Base-by-base conservation (phyloP, 2,329 filamentous ascomycete species). In the Pseudomassariella vexata region DNA sequence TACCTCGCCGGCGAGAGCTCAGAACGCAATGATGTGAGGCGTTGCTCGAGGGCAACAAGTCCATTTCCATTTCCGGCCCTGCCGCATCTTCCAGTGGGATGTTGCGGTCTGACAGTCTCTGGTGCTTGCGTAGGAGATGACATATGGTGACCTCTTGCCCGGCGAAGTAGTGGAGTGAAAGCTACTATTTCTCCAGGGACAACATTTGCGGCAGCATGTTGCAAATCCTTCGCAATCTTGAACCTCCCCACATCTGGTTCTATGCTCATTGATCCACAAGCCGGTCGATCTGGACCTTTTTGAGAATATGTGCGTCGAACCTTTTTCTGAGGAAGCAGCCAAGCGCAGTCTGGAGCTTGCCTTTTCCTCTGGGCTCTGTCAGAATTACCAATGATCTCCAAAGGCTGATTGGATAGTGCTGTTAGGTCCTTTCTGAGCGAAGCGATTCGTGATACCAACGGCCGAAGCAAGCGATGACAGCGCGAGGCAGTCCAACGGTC, bases 381-480 rank as follows among this genome's bases (percentile, higher is more conserved):
- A n/a, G n/a, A n/a, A n/a, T n/a, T n/a, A n/a, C n/a, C n/a, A n/a
- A n/a, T n/a, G n/a, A n/a, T 32, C 2, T 35, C 31, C 6, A 11
- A 11, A 15, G 33, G 22, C 20, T 19, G 32, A 8, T 17, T 28
- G 17, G 43, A 32, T 14, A 43, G 39, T 18, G 39, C 35, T 24
- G 42, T 33, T 11, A 48, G 34, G 5, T 58, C 55, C 35, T 55
- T 63, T 16, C 53, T 54, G 3, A 67, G 43, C 21, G 60, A 56
- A 39, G 56, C 49, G 21, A 67, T 56, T 26, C 62, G 53, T 9
- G 63, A 66, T 18, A 60, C 52, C 33, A 67, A 42, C 6, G 62
- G 59, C 19, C 63, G 59, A 20, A 67, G 51, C 24, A 67, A 43
- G 15, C 63, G 58, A 32, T 65, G 54, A 32, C 63, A 66, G 36